Percentiles rank a stretch among this genome's conserved stretches.
phyloP scores from a whole-genome alignment of 2,329 filamentous ascomycete species.

The Macrophomina phaseolina region DNA sequence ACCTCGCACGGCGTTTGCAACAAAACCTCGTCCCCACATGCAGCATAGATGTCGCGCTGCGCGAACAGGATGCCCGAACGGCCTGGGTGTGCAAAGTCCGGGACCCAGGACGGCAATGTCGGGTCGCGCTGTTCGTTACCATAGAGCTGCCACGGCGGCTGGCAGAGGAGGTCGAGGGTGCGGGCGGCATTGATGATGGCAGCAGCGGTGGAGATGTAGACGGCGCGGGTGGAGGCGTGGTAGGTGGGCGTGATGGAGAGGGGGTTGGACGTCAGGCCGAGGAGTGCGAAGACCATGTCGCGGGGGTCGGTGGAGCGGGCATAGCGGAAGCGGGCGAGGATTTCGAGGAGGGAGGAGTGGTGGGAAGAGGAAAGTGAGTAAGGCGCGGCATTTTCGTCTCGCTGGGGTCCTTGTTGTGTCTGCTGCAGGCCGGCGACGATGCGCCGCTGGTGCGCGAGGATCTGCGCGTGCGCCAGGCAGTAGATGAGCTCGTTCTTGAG shows the following conservation, averaged over 20 bases:
- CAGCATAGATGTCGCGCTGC: constrained; percentile 16
- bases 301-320: constrained; percentile 30
- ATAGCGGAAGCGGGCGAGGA: constrained; percentile 37
- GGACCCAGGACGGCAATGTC: constrained; percentile 37
- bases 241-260: constrained; percentile 33
- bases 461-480: background rate
- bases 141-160: constrained; percentile 18
- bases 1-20: background rate
- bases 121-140: constrained; percentile 4
- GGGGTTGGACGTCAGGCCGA: constrained; percentile 30
- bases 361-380: too few species aligned
- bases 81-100: constrained; percentile 31
- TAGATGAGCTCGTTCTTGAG: background rate
- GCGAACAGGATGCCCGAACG: constrained; percentile 7
- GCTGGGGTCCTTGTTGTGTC: background rate
- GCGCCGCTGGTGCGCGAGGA: constrained; percentile 3
- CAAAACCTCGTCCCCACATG: background rate
- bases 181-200: constrained; percentile 32
- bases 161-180: constrained; percentile 34
- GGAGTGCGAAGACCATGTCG: constrained; percentile 19
- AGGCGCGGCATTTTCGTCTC: background rate
- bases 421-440: background rate
- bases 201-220: constrained; percentile 33
- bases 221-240: constrained; percentile 33
- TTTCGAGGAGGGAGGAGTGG: constrained; percentile 31